These are phyloP conservation scores for Limtongia smithiae DNA, from an alignment of 805 yeast species.

Conservation along the genomic window DNA sequence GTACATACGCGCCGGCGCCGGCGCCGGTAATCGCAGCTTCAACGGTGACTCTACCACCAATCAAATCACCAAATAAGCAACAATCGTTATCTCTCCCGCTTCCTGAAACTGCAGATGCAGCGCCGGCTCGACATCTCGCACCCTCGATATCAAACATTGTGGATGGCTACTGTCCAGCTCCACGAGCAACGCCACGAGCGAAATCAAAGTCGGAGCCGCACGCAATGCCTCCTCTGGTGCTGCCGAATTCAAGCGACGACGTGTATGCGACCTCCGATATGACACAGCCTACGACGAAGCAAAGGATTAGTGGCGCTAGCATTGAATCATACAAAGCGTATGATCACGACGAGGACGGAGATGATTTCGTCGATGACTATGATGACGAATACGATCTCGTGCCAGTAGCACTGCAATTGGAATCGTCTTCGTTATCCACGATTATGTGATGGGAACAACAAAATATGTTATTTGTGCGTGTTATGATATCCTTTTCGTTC, in stretches of 20 bases:
- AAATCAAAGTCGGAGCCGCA: too few species aligned
- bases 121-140: not conserved
- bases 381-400: constrained; percentile 27
- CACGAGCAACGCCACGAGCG: not conserved
- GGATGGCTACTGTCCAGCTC: not conserved
- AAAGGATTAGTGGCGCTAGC: not conserved
- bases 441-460: too few species aligned
- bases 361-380: constrained; percentile 27
- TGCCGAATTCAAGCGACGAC: constrained; percentile 13
- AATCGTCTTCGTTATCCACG: too few species aligned
- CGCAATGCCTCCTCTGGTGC: too few species aligned
- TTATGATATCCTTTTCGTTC: too few species aligned
- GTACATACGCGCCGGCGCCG: not conserved
- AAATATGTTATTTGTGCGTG: too few species aligned
- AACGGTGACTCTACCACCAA: not conserved
- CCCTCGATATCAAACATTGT: constrained; percentile 7
- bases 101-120: not conserved
- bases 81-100: not conserved
- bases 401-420: too few species aligned
- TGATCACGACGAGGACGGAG: not conserved
- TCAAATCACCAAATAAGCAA: not conserved
- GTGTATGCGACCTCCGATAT: too few species aligned
- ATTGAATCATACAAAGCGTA: too few species aligned
- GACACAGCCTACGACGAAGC: too few species aligned
- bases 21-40: too few species aligned